Conservation (phyloP, 2,329 filamentous ascomycete genomes). For the Alternaria arborescens region DNA sequence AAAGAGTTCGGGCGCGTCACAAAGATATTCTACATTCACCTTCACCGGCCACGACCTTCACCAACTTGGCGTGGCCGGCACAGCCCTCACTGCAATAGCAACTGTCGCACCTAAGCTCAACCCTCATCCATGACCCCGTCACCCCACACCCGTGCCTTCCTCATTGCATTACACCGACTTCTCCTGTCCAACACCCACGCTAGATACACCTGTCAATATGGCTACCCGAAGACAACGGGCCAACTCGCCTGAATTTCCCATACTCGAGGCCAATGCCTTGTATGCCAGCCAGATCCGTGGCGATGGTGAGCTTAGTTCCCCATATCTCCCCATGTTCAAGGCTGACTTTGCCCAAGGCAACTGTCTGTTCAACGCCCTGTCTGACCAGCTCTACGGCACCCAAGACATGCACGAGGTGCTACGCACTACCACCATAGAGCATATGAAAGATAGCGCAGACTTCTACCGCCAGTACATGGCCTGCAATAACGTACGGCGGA, state of each 20-base stretch:
- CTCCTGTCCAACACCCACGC: slow-evolving; percentile 43
- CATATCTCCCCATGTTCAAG: slow-evolving; percentile 12
- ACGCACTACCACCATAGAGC: slow-evolving; percentile 65
- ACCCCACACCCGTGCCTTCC: slow-evolving; percentile 37
- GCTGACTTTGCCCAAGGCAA: slow-evolving; percentile 62
- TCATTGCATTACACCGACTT: slow-evolving; percentile 35
- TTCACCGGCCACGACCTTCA: slow-evolving; percentile 36
- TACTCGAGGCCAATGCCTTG: slow-evolving; percentile 65
- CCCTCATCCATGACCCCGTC: slow-evolving; percentile 39
- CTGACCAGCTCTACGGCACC: slow-evolving; percentile 71
- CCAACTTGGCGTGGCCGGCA: slow-evolving; percentile 37
- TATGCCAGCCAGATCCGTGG: slow-evolving; percentile 68
- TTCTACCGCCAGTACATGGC: slow-evolving; percentile 73
- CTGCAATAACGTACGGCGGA: slow-evolving; percentile 63
- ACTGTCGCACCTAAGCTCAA: slow-evolving; percentile 14
- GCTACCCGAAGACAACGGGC: slow-evolving; percentile 41
- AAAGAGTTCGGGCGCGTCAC: slow-evolving; percentile 35
- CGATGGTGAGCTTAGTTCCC: slow-evolving; percentile 63
- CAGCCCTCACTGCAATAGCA: slow-evolving; percentile 20
- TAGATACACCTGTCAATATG: slow-evolving; percentile 41
- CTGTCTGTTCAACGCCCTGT: slow-evolving; percentile 74
- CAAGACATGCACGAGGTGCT: slow-evolving; percentile 66
- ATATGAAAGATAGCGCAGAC: slow-evolving; percentile 67
- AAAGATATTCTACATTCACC: slow-evolving; percentile 34
- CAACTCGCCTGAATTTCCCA: slow-evolving; percentile 59